Base-by-base conservation (phyloP, 257 asterid species). In the Fraxinus americana region DNA sequence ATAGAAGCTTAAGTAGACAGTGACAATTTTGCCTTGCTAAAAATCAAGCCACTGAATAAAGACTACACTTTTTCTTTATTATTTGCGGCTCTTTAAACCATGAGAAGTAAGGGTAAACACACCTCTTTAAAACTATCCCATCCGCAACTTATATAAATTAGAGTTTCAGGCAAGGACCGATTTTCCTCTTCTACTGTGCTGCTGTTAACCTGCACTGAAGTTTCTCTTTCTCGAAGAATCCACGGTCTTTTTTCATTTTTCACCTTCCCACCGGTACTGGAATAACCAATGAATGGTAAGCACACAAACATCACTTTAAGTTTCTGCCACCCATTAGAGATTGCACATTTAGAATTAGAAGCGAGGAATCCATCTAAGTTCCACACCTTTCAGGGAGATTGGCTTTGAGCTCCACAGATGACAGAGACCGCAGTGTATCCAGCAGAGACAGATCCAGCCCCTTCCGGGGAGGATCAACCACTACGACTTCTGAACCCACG, bases 71-170 rank as follows among this genome's bases (percentile, higher is more conserved):
- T 17, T 65, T 32, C 48, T 12, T 9, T 38, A 45, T 59, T 69
- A 43, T 17, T 65, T 32, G 70, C 16, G 75, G 38, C 68, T 84
- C 74, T 72, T 67, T 13, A 67, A 36, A 78, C 72, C 23, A 79
- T 19, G 50, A 71, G 29, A 72, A 74, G 36, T 13, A 48, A 27
- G 74, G 78, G 61, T 25, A 74, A 75, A 75, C 48, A 7, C 81
- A 91, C 99, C 95, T 89, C 88, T 88, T 90, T 94, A 86, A 94
- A 92, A 85, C 97, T 92, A 81, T 91, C 94, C 99, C 99, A 94
- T 74, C 99, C 97, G 21, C 97, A 94, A 89, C 99, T 94, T 72
- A 92, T 92, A 65, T 94, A 94, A 70, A 94, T 91, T 25, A 92
- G 94, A 74, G 96, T 92, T 87, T 88, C 86, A 66, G 98, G 99